Percentiles rank a stretch among this genome's conserved stretches.
Evolutionary conservation across 2,329 filamentous ascomycete genomes (phyloP).

Genomic region (Zarea fungicola): DNA sequence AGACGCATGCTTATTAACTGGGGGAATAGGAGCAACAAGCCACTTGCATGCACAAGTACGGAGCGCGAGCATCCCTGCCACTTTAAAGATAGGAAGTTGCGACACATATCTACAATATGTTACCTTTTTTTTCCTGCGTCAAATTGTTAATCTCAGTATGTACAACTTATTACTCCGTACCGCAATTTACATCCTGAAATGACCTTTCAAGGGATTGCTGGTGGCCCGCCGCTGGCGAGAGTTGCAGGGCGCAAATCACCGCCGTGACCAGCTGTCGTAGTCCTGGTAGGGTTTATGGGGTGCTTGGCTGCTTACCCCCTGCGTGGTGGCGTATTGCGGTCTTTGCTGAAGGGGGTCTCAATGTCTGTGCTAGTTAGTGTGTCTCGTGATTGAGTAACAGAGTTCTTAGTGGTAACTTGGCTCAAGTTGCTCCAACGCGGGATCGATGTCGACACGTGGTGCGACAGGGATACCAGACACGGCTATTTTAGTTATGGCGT

Average conservation of each 20-base stretch:
- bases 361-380: background rate
- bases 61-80: no score
- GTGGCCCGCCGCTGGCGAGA: conserved; percentile 7
- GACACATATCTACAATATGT: no score
- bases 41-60: no score
- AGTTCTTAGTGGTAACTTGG: background rate
- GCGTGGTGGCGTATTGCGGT: background rate
- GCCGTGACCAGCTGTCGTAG: conserved; percentile 1
- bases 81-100: no score
- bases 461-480: conserved; percentile 7
- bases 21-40: no score
- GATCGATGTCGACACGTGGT: conserved; percentile 13
- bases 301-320: background rate
- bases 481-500: no score
- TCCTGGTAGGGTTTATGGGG: background rate
- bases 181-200: background rate
- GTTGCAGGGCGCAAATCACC: conserved; percentile 13
- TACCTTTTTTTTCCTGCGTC: background rate
- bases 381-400: background rate
- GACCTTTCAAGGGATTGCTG: background rate
- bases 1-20: no score
- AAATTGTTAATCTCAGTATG: conserved; percentile 1
- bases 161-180: background rate
- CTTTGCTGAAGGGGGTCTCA: no score
- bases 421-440: background rate